phyloP scores from a whole-genome alignment of 2,329 filamentous ascomycete genomes.

The Diaporthe aspalathi region DNA sequence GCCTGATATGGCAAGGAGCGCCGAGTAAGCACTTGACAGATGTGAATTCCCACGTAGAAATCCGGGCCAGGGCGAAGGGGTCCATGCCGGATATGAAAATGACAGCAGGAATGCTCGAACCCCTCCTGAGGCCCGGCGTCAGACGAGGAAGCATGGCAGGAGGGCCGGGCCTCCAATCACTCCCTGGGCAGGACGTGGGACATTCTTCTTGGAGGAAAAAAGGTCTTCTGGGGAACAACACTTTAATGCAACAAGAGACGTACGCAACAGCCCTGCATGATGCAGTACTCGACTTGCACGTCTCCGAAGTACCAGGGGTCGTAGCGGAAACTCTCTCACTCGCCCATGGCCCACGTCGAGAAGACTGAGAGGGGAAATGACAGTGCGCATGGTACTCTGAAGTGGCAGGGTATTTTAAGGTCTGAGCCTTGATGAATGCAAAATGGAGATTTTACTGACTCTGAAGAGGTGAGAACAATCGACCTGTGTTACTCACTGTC shows the following conservation, averaged over 20 bases:
- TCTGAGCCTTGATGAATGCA: no score
- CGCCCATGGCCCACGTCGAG: not conserved
- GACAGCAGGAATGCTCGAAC: not conserved
- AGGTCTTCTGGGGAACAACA: not conserved
- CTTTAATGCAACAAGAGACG: constrained; percentile 11
- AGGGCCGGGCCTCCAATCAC: not conserved
- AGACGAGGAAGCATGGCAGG: not conserved
- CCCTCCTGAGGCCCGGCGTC: not conserved
- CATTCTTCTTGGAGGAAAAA: not conserved
- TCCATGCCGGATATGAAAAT: constrained; percentile 4
- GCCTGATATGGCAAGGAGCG: constrained; percentile 54
- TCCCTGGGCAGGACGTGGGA: not conserved
- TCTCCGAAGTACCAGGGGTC: not conserved
- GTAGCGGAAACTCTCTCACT: not conserved
- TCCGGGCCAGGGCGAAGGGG: not conserved
- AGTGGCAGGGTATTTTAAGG: not conserved
- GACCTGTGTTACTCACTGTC: not conserved
- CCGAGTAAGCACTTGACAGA: constrained; percentile 31
- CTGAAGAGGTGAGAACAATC: constrained; percentile 13
- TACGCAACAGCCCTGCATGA: constrained; percentile 16
- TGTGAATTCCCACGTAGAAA: constrained; percentile 15
- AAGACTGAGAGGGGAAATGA: not conserved
- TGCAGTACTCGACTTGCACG: constrained; percentile 6
- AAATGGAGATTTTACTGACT: not conserved
- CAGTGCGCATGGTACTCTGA: not conserved